These are phyloP conservation scores for Terana coerulea DNA, from an alignment of 768 basidiomycete genomes.

Conservation along the genomic window DNA sequence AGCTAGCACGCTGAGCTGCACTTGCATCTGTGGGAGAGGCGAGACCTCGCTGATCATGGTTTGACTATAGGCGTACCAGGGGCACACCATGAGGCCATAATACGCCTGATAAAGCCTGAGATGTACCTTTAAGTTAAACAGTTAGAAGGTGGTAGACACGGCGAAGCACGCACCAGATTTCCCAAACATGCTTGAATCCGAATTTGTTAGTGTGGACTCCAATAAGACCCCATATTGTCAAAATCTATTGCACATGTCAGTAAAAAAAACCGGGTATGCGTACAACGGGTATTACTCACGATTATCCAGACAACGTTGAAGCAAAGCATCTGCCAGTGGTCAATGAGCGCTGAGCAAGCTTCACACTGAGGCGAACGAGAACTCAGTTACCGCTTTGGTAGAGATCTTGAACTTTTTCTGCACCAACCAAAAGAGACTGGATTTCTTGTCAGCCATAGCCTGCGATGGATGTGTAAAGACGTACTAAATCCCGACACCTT, in stretches of 20 bases:
- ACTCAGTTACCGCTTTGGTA: constrained; percentile 61
- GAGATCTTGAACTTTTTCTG: constrained; percentile 61
- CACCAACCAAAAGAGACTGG: constrained; percentile 62
- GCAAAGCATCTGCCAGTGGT: constrained; percentile 50
- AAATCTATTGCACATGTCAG: constrained; percentile 33
- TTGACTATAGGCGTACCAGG: constrained; percentile 80
- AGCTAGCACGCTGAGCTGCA: background rate
- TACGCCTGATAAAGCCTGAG: constrained; percentile 64
- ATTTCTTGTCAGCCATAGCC: background rate
- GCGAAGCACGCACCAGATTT: constrained; percentile 63
- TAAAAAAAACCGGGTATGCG: too few relatives aligned
- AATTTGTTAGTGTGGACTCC: constrained; percentile 72
- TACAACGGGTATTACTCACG: constrained; percentile 36
- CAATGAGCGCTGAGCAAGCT: background rate
- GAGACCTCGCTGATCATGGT: constrained; percentile 83
- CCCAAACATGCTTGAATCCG: constrained; percentile 83
- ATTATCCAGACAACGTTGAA: constrained; percentile 75
- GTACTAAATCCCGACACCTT: constrained; percentile 68
- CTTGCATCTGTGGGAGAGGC: constrained; percentile 65
- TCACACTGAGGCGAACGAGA: constrained; percentile 10
- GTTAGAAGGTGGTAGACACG: background rate
- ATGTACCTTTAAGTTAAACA: background rate
- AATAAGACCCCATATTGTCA: constrained; percentile 72
- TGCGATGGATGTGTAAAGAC: constrained; percentile 15
- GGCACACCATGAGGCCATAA: constrained; percentile 71